Conservation (phyloP, 1,284 basidiomycete genomes). For the Rhodotorula sp. region DNA sequence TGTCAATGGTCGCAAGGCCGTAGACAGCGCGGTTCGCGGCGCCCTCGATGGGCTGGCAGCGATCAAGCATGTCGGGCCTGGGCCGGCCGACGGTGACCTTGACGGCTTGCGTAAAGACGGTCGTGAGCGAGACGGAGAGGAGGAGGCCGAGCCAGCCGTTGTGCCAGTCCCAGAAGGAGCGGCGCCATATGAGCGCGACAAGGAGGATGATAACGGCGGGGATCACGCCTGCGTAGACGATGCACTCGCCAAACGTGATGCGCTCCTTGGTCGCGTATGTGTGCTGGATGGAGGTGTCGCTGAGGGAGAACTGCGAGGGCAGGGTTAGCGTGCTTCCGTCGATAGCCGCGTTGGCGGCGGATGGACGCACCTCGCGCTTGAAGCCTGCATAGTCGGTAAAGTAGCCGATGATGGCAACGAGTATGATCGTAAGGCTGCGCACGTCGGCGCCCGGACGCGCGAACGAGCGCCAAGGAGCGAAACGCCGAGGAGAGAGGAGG, state of each 20-base stretch:
- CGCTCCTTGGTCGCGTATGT: slow-evolving; percentile 81
- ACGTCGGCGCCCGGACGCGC: neutral
- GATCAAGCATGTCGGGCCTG: slow-evolving; percentile 55
- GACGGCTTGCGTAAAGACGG: slow-evolving; percentile 71
- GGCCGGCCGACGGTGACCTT: slow-evolving; percentile 90
- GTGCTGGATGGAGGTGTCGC: slow-evolving; percentile 68
- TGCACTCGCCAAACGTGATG: slow-evolving; percentile 65
- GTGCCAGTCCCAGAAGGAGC: slow-evolving; percentile 86
- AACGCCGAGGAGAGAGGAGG: too few species aligned
- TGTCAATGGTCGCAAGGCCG: slow-evolving; percentile 65
- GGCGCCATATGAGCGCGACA: slow-evolving; percentile 69
- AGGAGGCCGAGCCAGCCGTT: slow-evolving; percentile 65
- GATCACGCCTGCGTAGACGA: slow-evolving; percentile 65
- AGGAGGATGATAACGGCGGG: slow-evolving; percentile 68
- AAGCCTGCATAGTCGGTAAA: slow-evolving; percentile 18
- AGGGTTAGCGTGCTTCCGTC: neutral
- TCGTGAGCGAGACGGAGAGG: slow-evolving; percentile 71
- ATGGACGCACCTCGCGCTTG: slow-evolving; percentile 2
- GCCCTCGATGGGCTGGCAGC: slow-evolving; percentile 61
- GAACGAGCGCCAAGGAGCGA: neutral
- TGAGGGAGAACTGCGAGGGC: slow-evolving; percentile 66
- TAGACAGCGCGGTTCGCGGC: slow-evolving; percentile 62
- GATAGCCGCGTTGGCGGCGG: neutral
- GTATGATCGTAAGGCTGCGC: slow-evolving; percentile 32
- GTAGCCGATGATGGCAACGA: slow-evolving; percentile 33